Evolutionary conservation across 495 filamentous ascomycete genomes (phyloP).

Genomic region (Neurospora pannonica): DNA sequence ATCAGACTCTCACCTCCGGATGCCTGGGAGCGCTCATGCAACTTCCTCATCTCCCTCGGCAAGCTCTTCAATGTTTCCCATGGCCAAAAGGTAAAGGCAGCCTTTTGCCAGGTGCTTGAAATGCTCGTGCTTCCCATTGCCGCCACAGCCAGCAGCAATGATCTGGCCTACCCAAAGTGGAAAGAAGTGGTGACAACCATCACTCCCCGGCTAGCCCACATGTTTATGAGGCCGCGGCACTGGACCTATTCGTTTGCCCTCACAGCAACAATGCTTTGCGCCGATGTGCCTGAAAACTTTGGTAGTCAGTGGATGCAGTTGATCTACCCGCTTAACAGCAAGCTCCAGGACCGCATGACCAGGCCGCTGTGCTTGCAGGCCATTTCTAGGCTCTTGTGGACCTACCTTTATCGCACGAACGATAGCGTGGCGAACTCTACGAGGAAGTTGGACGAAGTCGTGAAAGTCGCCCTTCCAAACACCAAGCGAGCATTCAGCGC

Average conservation of each 20-base stretch:
- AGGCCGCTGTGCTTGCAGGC: conserved; percentile 78
- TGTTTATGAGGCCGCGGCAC: conserved; percentile 84
- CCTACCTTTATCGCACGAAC: conserved; percentile 76
- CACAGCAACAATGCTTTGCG: conserved; percentile 74
- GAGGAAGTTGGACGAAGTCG: conserved; percentile 78
- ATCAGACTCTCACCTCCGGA: conserved; percentile 62
- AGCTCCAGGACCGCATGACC: conserved; percentile 72
- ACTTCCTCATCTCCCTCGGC: conserved; percentile 72
- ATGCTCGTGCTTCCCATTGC: conserved; percentile 84
- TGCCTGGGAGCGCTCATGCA: conserved; percentile 76
- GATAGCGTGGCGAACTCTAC: conserved; percentile 58
- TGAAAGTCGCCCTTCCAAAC: conserved; percentile 68
- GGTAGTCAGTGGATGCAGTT: conserved; percentile 76
- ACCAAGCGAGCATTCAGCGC: conserved; percentile 69
- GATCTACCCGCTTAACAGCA: conserved; percentile 61
- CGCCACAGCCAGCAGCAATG: conserved; percentile 57
- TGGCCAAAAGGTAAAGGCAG: conserved; percentile 79
- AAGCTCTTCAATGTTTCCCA: conserved; percentile 76
- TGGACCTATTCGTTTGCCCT: conserved; percentile 83
- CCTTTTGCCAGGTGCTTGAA: conserved; percentile 85
- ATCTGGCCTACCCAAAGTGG: conserved; percentile 75
- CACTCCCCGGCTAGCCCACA: conserved; percentile 62
- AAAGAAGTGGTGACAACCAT: conserved; percentile 69
- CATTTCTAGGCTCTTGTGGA: conserved; percentile 89
- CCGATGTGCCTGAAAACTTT: conserved; percentile 76